Base-by-base conservation (phyloP, 441 rosid genomes). In the Metrosideros polymorpha region DNA sequence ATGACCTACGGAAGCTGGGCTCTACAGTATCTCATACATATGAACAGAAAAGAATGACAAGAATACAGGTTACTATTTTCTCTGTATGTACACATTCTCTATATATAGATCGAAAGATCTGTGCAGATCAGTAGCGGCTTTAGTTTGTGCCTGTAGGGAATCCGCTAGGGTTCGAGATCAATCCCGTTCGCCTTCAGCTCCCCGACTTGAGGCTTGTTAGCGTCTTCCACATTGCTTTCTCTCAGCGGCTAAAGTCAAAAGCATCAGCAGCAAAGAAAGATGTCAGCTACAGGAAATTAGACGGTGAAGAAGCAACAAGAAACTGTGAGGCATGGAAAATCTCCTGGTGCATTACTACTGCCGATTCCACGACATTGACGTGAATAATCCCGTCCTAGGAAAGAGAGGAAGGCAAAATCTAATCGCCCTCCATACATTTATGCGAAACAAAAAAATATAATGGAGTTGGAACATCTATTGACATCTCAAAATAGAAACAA, bases 11-110 rank as follows among this genome's bases (percentile, higher is more conserved):
- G 53, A 59, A 43, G 54, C 86, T 27, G 42, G 77, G 86, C 86
- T 86, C 89, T 83, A 91, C 89, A 39, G 32, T 63, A 85, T 83
- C 86, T 85, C 88, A 86, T 89, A 85, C 89, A 87, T 91, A 94
- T 91, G 71, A 91, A 92, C 95, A 93, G 82, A 87, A 93, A 94
- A 94, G 92, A 94, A 94, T 94, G 90, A 90, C 85, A 87, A 85
- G 88, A 88, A 91, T 90, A 89, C 92, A 91, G 83, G 87, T 86
- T 82, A 59, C 85, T 32, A 79, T 84, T 88, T 87, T 49, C 83
- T 87, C 71, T 54, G 56, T 90, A 90, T 90, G 86, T 90, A 91
- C 92, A 90, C 42, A 88, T 71, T 82, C 87, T 75, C 88, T 76
- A 86, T 43, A 35, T 51, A 27, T 50, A 86, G 29, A 47, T 75